Evolutionary conservation across 2,329 filamentous ascomycete species (phyloP).

Genomic region (Alternaria alternata): DNA sequence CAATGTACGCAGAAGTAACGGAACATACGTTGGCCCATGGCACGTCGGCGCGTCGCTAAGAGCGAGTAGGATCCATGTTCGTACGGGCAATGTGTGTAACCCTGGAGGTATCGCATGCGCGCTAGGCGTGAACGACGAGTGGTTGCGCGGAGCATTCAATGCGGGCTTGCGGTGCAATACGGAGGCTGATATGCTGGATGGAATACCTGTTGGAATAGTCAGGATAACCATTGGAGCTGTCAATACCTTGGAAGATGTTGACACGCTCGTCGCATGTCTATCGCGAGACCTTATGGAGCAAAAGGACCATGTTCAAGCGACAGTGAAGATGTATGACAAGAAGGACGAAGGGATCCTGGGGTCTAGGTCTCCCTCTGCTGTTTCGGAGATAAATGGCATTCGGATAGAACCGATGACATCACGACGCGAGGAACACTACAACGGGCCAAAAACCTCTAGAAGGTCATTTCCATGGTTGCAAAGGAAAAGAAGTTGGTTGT

Average conservation of each 20-base stretch:
- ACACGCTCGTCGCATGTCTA: conserved; percentile 28
- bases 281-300: background rate
- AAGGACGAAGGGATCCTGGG: conserved; percentile 1
- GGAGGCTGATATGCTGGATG: conserved; percentile 62
- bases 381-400: background rate
- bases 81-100: conserved; percentile 67
- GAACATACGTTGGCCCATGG: conserved; percentile 63
- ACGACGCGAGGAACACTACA: background rate
- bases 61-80: conserved; percentile 64
- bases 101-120: conserved; percentile 60
- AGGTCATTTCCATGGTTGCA: background rate
- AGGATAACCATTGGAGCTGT: conserved; percentile 69
- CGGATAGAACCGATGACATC: background rate
- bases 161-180: conserved; percentile 66
- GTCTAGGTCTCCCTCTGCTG: background rate
- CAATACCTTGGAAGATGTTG: conserved; percentile 65
- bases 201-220: conserved; percentile 66
- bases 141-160: conserved; percentile 64
- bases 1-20: conserved; percentile 64
- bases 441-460: background rate
- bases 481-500: background rate
- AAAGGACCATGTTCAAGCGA: background rate
- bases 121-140: conserved; percentile 61
- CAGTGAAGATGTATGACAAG: background rate
- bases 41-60: conserved; percentile 68